A percentile compares a stretch with the other conserved stretches of the same genome.
Conservation (phyloP, 1,284 basidiomycete species). For the Rugosomyces carneus region DNA sequence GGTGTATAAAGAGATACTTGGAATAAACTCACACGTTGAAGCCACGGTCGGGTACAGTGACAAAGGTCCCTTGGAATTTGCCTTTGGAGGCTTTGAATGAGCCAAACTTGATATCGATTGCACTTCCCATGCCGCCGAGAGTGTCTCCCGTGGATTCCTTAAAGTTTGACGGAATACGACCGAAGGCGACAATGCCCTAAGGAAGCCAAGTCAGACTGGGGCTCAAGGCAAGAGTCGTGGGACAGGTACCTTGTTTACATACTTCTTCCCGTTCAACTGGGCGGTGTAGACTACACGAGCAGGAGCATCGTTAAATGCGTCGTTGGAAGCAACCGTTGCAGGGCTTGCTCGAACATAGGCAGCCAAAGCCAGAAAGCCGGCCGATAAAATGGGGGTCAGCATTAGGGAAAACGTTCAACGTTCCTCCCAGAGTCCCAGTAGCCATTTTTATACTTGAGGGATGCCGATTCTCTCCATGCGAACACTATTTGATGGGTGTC, state of each 20-base stretch:
- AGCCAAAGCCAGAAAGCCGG: slow-evolving; percentile 6
- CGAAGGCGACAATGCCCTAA: slow-evolving; percentile 38
- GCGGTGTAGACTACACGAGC: slow-evolving; percentile 11
- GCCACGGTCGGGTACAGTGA: slow-evolving; percentile 50
- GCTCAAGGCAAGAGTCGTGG: neutral
- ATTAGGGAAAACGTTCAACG: neutral
- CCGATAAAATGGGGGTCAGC: slow-evolving; percentile 2
- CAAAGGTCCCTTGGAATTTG: slow-evolving; percentile 34
- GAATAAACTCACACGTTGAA: slow-evolving; percentile 34
- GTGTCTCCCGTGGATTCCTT: slow-evolving; percentile 36
- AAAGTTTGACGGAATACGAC: slow-evolving; percentile 34
- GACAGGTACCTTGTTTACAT: slow-evolving; percentile 23
- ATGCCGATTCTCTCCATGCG: neutral
- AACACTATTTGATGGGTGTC: neutral
- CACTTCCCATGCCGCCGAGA: slow-evolving; percentile 36
- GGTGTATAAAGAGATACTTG: neutral
- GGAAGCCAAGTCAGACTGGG: neutral
- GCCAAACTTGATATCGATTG: slow-evolving; percentile 31
- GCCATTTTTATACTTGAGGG: neutral
- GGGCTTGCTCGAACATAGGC: slow-evolving; percentile 3
- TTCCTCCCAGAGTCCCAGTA: neutral
- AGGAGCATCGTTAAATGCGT: neutral
- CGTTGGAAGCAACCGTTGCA: neutral
- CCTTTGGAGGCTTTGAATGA: slow-evolving; percentile 21
- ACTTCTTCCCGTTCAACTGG: slow-evolving; percentile 21